These are phyloP conservation scores for Ceratobasidium sp. DNA, from an alignment of 1,284 basidiomycete genomes.

Conservation along the genomic window DNA sequence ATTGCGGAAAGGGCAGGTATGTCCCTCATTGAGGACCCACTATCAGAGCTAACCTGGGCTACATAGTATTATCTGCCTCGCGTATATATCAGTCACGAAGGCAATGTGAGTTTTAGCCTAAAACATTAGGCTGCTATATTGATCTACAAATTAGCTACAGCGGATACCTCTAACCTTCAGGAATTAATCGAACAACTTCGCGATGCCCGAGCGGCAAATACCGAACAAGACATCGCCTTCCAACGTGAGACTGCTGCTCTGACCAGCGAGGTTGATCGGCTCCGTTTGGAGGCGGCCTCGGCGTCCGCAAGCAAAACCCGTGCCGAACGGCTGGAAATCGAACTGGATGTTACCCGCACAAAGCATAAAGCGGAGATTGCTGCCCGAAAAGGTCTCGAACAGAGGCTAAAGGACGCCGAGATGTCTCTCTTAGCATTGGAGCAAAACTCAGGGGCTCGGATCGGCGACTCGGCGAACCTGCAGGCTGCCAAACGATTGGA, in stretches of 20 bases:
- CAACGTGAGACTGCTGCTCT: conserved; percentile 62
- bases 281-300: conserved; percentile 51
- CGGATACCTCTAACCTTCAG: conserved; percentile 69
- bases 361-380: conserved; percentile 33
- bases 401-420: conserved; percentile 33
- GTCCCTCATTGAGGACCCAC: conserved; percentile 49
- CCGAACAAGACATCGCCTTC: conserved; percentile 61
- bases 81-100: conserved; percentile 68
- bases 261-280: conserved; percentile 62
- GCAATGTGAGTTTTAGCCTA: conserved; percentile 61
- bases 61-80: conserved; percentile 72
- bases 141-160: conserved; percentile 54
- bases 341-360: conserved; percentile 39
- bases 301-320: conserved; percentile 20
- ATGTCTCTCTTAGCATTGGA: not conserved
- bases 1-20: conserved; percentile 78
- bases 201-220: conserved; percentile 61
- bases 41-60: conserved; percentile 10
- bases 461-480: conserved; percentile 48
- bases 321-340: conserved; percentile 41
- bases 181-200: conserved; percentile 70
- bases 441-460: conserved; percentile 36
- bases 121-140: conserved; percentile 7
- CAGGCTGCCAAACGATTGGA: conserved; percentile 54
- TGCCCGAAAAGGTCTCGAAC: conserved; percentile 39